Evolutionary conservation across 805 yeast species (phyloP).

Genomic region (Candida sphagnicola): DNA sequence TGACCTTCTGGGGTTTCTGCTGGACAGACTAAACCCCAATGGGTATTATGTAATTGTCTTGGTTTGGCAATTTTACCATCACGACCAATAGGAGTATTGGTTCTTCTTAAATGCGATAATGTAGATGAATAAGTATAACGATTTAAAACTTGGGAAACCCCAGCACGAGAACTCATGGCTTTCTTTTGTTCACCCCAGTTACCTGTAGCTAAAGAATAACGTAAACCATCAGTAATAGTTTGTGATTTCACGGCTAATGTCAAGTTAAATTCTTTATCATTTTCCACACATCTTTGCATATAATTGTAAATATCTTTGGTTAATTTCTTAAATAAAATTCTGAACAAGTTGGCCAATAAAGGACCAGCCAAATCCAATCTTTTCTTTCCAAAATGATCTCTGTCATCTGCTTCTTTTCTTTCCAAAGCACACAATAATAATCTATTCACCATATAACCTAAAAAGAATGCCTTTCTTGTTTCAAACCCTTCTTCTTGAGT

Average conservation of each 20-base stretch:
- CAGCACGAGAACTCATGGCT: slow-evolving; percentile 98
- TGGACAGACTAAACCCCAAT: slow-evolving; percentile 99
- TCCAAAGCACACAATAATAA: slow-evolving; percentile 92
- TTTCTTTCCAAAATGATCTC: slow-evolving; percentile 99
- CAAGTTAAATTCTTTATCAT: slow-evolving; percentile 93
- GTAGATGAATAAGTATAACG: slow-evolving; percentile 99
- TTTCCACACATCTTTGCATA: slow-evolving; percentile 98
- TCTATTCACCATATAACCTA: slow-evolving; percentile 97
- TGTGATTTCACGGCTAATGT: slow-evolving; percentile 96
- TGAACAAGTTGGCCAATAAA: slow-evolving; percentile 87
- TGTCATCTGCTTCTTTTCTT: slow-evolving; percentile 97
- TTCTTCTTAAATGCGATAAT: slow-evolving; percentile 95
- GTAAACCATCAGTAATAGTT: slow-evolving; percentile 94
- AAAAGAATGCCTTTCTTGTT: slow-evolving; percentile 92
- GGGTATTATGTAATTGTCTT: slow-evolving; percentile 97
- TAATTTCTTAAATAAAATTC: slow-evolving; percentile 88
- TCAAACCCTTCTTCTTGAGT: slow-evolving; percentile 97
- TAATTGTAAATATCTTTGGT: slow-evolving; percentile 96
- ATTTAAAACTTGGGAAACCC: slow-evolving; percentile 97
- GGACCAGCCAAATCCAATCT: slow-evolving; percentile 99
- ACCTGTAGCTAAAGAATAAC: slow-evolving; percentile 98
- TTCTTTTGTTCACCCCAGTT: slow-evolving; percentile 99
- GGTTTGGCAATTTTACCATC: slow-evolving; percentile 99
- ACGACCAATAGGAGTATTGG: slow-evolving; percentile 98
- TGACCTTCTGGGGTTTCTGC: slow-evolving; percentile 99